A percentile compares a stretch with the other conserved stretches of the same genome.
These are phyloP conservation scores for Lachancea sp. DNA, from an alignment of 805 yeast genomes.

Conservation along the genomic window DNA sequence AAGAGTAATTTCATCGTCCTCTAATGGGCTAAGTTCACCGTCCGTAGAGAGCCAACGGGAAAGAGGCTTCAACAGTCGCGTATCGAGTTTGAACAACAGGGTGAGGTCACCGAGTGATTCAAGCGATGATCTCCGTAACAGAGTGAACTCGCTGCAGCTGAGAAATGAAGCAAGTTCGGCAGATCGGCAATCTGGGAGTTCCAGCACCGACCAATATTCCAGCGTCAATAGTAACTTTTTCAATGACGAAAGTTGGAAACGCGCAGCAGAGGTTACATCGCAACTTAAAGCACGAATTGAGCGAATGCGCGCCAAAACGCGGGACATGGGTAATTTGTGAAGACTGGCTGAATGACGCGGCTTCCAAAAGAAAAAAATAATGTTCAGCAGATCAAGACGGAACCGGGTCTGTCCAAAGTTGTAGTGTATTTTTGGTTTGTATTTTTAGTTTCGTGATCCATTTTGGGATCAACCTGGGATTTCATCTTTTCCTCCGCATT, in stretches of 20 bases:
- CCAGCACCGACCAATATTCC: background rate
- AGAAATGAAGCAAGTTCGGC: background rate
- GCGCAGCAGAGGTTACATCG: slow-evolving; percentile 85
- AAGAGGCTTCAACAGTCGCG: background rate
- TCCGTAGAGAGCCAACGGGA: background rate
- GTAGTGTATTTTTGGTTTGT: too few relatives aligned
- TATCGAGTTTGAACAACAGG: slow-evolving; percentile 25
- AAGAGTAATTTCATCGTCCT: background rate
- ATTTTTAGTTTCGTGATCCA: background rate
- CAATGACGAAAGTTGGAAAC: slow-evolving; percentile 72
- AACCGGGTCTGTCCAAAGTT: too few relatives aligned
- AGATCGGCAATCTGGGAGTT: background rate
- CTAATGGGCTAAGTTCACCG: slow-evolving; percentile 10
- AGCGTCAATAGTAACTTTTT: slow-evolving; percentile 21
- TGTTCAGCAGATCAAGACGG: too few relatives aligned
- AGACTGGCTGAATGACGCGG: background rate
- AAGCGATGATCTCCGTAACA: slow-evolving; percentile 27
- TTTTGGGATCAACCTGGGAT: background rate
- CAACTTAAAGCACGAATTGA: slow-evolving; percentile 83
- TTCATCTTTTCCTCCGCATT: slow-evolving; percentile 1
- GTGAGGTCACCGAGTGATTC: slow-evolving; percentile 33
- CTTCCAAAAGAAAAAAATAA: too few relatives aligned
- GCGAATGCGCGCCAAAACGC: slow-evolving; percentile 69
- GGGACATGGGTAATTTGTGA: slow-evolving; percentile 15
- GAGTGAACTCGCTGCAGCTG: slow-evolving; percentile 26